These are phyloP conservation scores for Fistulinella cinereoalba DNA, from an alignment of 1,284 basidiomycete genomes.

Conservation along the genomic window DNA sequence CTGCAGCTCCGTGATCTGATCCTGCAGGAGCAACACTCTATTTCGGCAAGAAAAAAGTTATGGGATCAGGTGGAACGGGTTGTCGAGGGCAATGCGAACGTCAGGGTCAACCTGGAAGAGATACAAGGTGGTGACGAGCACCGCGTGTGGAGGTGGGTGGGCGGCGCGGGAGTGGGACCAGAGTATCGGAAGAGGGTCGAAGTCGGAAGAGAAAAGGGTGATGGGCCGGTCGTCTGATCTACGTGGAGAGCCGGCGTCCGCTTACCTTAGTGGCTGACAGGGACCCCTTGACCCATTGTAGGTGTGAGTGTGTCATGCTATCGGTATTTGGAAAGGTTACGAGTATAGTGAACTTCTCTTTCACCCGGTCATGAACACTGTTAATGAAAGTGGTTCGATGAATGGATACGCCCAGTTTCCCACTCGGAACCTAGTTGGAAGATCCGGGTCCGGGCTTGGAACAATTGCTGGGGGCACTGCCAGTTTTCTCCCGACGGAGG, in stretches of 20 bases:
- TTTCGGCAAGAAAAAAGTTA: constrained; percentile 62
- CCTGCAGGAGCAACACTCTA: constrained; percentile 78
- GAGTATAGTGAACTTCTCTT: constrained; percentile 22
- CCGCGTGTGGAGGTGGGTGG: constrained; percentile 83
- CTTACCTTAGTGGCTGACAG: constrained; percentile 14
- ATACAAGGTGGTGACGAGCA: constrained; percentile 84
- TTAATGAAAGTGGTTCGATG: constrained; percentile 27
- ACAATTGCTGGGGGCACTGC: constrained; percentile 33
- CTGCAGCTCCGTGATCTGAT: constrained; percentile 90
- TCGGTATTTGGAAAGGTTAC: constrained; percentile 20
- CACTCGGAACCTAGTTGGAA: constrained; percentile 33
- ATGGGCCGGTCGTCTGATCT: constrained; percentile 28
- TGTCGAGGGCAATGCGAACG: constrained; percentile 94
- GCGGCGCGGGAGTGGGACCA: constrained; percentile 42
- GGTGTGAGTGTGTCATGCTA: constrained; percentile 9
- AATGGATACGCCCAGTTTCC: constrained; percentile 21
- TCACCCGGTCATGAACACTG: constrained; percentile 16
- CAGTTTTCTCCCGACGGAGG: constrained; percentile 20
- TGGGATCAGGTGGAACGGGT: constrained; percentile 87
- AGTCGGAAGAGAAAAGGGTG: constrained; percentile 30
- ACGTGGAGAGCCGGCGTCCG: constrained; percentile 4
- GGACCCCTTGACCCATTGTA: constrained; percentile 30
- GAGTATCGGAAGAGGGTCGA: constrained; percentile 36
- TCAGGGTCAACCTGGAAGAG: constrained; percentile 86
- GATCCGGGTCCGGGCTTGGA: constrained; percentile 34